Evolutionary conservation across 2,329 filamentous ascomycete species (phyloP).

Genomic region (Cercospora sp.): DNA sequence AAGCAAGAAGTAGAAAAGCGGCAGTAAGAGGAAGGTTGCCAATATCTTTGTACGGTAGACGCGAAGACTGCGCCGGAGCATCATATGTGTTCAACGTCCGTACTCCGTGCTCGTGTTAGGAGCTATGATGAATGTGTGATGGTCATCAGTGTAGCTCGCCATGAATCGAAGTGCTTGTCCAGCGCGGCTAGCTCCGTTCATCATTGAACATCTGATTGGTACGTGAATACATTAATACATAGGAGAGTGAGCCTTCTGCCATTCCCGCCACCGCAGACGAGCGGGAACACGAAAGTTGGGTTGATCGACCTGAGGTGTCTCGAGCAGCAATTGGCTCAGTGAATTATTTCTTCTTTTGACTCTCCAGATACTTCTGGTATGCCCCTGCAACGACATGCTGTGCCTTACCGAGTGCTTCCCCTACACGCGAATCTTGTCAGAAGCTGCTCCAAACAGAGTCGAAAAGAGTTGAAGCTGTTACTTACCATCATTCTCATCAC

Average conservation of each 20-base stretch:
- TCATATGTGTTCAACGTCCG: neutral
- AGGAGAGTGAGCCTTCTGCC: neutral
- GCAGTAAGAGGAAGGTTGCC: neutral
- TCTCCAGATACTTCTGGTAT: constrained; percentile 10
- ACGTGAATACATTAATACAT: neutral
- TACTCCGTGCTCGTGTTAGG: neutral
- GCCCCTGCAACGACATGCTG: constrained; percentile 3
- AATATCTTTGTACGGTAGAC: neutral
- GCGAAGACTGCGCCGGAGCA: neutral
- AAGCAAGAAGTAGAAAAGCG: constrained; percentile 9
- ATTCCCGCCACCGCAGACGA: neutral
- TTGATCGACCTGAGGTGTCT: neutral
- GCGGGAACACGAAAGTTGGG: neutral
- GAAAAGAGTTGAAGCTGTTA: neutral
- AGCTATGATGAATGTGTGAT: neutral
- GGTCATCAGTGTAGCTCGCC: neutral
- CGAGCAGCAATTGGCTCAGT: neutral
- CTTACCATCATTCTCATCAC: constrained; percentile 10
- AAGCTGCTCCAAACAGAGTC: neutral
- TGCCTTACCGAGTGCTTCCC: neutral
- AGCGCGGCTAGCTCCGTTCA: neutral
- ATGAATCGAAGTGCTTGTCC: neutral
- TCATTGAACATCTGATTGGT: neutral
- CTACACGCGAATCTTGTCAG: neutral
- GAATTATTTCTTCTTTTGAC: constrained; percentile 1